Conservation (phyloP, 805 yeast species). For the Metschnikowia matae region DNA sequence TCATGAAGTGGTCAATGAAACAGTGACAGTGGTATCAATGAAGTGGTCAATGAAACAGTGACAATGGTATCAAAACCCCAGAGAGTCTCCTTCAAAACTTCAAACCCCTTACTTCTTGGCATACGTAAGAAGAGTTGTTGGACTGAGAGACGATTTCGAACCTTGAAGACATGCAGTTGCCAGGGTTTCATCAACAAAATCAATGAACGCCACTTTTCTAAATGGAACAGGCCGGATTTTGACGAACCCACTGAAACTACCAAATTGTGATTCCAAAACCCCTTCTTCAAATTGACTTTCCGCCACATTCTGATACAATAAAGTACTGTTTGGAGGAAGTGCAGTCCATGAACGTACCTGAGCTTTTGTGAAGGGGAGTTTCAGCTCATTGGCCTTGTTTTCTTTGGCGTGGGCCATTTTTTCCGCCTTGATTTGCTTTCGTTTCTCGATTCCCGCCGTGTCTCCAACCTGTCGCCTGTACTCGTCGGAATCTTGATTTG, state of each 20-base stretch:
- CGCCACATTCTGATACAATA: slow-evolving; percentile 67
- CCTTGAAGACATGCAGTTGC: slow-evolving; percentile 39
- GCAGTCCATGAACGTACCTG: slow-evolving; percentile 15
- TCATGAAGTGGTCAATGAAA: too few relatives aligned
- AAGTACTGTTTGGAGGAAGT: slow-evolving; percentile 64
- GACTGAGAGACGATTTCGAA: slow-evolving; percentile 1
- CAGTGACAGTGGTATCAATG: too few relatives aligned
- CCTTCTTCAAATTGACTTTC: slow-evolving; percentile 22
- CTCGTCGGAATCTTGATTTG: slow-evolving; percentile 44
- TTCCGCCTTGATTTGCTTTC: slow-evolving; percentile 21
- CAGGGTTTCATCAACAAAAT: slow-evolving; percentile 53
- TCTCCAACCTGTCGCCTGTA: slow-evolving; percentile 12
- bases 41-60: too few relatives aligned
- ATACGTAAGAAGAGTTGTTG: slow-evolving; percentile 23
- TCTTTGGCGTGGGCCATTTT: slow-evolving; percentile 10
- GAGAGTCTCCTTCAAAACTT: too few relatives aligned
- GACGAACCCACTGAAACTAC: slow-evolving; percentile 68
- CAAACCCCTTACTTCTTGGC: slow-evolving; percentile 27
- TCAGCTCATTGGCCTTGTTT: background rate
- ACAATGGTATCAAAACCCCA: too few relatives aligned
- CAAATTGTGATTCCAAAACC: slow-evolving; percentile 33
- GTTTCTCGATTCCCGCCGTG: slow-evolving; percentile 10
- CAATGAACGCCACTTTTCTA: slow-evolving; percentile 75
- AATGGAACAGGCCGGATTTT: slow-evolving; percentile 65
- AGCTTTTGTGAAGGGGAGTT: slow-evolving; percentile 9